Base-by-base conservation (phyloP, 2,329 filamentous ascomycete genomes). In the Pseudomassariella vexata region DNA sequence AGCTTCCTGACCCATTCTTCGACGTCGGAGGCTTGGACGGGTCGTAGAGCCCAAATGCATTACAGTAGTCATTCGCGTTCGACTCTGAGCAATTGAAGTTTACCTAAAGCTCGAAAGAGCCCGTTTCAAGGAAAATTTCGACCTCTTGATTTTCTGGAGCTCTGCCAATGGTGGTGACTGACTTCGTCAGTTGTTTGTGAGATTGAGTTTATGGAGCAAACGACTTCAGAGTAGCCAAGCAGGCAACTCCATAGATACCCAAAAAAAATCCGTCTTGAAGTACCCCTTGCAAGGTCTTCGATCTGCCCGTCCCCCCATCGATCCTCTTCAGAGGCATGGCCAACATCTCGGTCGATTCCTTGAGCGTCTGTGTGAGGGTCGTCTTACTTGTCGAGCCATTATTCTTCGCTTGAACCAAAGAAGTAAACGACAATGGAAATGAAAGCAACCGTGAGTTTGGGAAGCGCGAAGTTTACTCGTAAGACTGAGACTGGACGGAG, bases 81-180 rank as follows among this genome's bases (percentile, higher is more conserved):
- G 51, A 39, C 5, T 53, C 51, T 5, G 50, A 32, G 45, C 70
- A 75, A 32, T 63, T 53, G 1, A 70, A 69, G 37, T 74, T 70
- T 25, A 73, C 65, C 73, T 73, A 77, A 19, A 77, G 60, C 46
- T 73, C 68, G 39, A 65, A 65, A 5, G 70, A 74, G 11, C 70
- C 70, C 1, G 67, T 71, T 37, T 71, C 67, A 34, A 71, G 55
- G 22, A 70, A 57, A 21, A 71, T 63, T 9, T 63, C 60, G 21
- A 70, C 51, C 9, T 44, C 52, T 40, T 71, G 28, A 17, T n/a
- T 10, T n/a, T n/a, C n/a, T n/a, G n/a, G n/a, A n/a, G n/a, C n/a
- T n/a, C n/a, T n/a, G n/a, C n/a, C n/a, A n/a, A n/a, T n/a, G n/a
- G n/a, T n/a, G n/a, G n/a, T n/a, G n/a, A n/a, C n/a, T n/a, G n/a